Evolutionary conservation across 345 rosid species (phyloP), one percentile per base, ranked within the genome.

Genomic region (Conringia planisiliqua): DNA sequence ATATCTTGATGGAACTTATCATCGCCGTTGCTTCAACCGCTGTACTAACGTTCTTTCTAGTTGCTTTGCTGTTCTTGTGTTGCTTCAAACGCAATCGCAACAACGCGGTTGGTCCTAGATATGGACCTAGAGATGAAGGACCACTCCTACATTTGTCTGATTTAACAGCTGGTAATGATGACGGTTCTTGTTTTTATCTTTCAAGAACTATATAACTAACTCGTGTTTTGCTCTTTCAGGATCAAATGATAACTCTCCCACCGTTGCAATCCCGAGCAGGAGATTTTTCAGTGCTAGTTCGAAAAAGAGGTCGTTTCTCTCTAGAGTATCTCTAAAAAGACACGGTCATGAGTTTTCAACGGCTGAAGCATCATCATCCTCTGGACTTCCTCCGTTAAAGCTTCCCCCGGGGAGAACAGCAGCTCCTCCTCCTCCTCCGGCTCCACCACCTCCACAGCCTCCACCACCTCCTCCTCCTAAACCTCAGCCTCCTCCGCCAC

Each of bases 401-500:
- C 81, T 66, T 67, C 84, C 97, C 7, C 89, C 96, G 7, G 91
- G 91, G 63, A 84, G 72, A 81, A 70, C 87, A 63, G 81, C 76
- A 68, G 62, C 78, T 20, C 67, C 85, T 22, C 33, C 80, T 14
- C 66, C 84, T 35, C 78, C 78, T 39, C 73, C 83, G 0, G 77
- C 84, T 46, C 83, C 75, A 43, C 82, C 72, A 35, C 29, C 79
- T 29, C 75, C 79, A 27, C 36, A 74, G 10, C 68, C 77, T 0
- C 82, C 77, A 0, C 72, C 87, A 0, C 87, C 90, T n/a, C 83
- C 85, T 33, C 84, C 87, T 67, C 76, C 86, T 39, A 62, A 55
- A 51, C 80, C 81, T 52, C 80, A 86, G 1, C 86, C 88, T 16
- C 93, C 90, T 18, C 92, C 95, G n/a, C 94, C 89, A 1, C 84